Evolutionary conservation across 2,329 filamentous ascomycete species (phyloP).

Genomic region (Colletotrichum eleusines): DNA sequence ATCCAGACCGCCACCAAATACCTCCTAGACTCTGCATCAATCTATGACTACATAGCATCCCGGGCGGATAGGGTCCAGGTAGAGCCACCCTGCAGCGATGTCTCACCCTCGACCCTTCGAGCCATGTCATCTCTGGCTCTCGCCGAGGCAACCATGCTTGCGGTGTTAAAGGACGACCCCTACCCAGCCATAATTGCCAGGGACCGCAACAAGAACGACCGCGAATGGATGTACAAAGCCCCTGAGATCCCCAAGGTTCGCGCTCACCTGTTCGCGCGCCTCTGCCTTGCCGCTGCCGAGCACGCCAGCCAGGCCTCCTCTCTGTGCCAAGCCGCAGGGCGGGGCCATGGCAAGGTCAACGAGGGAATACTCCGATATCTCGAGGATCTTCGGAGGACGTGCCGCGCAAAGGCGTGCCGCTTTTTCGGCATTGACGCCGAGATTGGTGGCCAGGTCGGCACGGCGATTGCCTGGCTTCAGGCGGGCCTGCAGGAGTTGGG

Average conservation of each 20-base stretch:
- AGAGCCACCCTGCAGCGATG: conserved; percentile 63
- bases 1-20: conserved; percentile 81
- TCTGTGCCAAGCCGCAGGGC: conserved; percentile 56
- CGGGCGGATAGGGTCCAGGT: conserved; percentile 61
- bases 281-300: conserved; percentile 89
- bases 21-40: conserved; percentile 81
- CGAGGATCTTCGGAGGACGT: conserved; percentile 79
- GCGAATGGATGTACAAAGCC: conserved; percentile 96
- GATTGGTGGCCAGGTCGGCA: conserved; percentile 81
- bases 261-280: conserved; percentile 85
- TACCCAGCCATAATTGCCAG: conserved; percentile 88
- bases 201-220: conserved; percentile 83
- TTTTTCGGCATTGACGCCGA: conserved; percentile 95
- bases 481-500: conserved; percentile 83
- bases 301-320: conserved; percentile 81
- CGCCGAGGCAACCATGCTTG: conserved; percentile 89
- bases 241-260: conserved; percentile 90
- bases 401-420: conserved; percentile 86
- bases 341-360: conserved; percentile 62
- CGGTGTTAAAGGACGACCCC: conserved; percentile 93
- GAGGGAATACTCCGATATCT: conserved; percentile 78
- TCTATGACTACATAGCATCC: conserved; percentile 78
- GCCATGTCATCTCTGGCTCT: conserved; percentile 76
- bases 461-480: conserved; percentile 87
- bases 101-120: conserved; percentile 64